Conservation (phyloP, 169 alveolate species). For the Babesia caballi region DNA sequence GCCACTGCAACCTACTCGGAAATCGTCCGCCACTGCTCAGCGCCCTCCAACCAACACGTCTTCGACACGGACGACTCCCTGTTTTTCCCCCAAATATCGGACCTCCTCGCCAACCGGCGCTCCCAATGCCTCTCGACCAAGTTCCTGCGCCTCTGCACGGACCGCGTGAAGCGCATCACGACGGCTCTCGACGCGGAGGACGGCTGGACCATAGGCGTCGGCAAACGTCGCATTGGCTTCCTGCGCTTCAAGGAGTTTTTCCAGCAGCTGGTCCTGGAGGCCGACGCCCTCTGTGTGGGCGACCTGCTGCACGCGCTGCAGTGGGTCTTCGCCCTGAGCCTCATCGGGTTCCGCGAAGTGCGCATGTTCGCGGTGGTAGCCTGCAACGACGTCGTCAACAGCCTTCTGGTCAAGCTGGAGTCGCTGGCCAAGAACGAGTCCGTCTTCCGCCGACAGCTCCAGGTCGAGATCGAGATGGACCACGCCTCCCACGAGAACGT, state of each 20-base stretch:
- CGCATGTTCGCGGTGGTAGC: conserved; percentile 41
- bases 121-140: conserved; percentile 9
- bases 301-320: conserved; percentile 36
- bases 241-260: conserved; percentile 58
- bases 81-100: background rate
- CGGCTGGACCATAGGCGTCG: conserved; percentile 63
- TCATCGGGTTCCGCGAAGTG: conserved; percentile 41
- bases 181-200: conserved; percentile 24
- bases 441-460: conserved; percentile 34
- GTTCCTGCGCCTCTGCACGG: conserved; percentile 28
- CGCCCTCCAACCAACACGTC: background rate
- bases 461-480: conserved; percentile 56
- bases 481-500: conserved; percentile 38
- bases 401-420: conserved; percentile 46
- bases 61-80: background rate
- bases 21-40: background rate
- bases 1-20: background rate
- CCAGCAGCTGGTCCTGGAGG: conserved; percentile 38
- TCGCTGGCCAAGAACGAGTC: conserved; percentile 40
- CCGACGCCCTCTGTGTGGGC: conserved; percentile 13
- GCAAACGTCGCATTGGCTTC: conserved; percentile 11
- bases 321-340: conserved; percentile 56
- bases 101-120: background rate
- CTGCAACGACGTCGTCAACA: conserved; percentile 32
- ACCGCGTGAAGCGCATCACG: conserved; percentile 22